Evolutionary conservation across 2,329 filamentous ascomycete species (phyloP).

Genomic region (Colletotrichum australisinense): DNA sequence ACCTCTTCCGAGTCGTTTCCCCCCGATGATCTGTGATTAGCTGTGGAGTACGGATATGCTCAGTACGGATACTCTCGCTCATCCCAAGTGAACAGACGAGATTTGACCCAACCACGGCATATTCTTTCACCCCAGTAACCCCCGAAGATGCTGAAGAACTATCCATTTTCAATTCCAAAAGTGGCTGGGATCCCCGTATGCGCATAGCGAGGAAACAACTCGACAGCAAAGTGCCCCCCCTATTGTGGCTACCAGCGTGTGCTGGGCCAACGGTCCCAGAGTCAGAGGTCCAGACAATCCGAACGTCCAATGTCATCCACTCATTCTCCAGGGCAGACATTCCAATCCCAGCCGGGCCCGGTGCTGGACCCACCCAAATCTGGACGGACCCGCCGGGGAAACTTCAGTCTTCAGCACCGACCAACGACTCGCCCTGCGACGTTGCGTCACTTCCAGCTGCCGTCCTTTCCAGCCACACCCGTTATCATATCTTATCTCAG

Average conservation of each 20-base stretch:
- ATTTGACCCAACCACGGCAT: slow-evolving; percentile 1
- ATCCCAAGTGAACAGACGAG: slow-evolving; percentile 21
- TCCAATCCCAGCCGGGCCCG: background rate
- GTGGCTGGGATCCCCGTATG: slow-evolving; percentile 20
- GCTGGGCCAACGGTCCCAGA: background rate
- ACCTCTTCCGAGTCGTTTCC: background rate
- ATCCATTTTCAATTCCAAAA: slow-evolving; percentile 30
- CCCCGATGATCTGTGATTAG: slow-evolving; percentile 28
- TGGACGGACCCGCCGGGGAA: slow-evolving; percentile 7
- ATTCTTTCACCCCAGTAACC: background rate
- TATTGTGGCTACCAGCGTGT: slow-evolving; percentile 32
- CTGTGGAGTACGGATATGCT: slow-evolving; percentile 9
- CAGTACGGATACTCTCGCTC: slow-evolving; percentile 12
- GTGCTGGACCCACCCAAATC: slow-evolving; percentile 14
- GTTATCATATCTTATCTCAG: background rate
- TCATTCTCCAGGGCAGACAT: slow-evolving; percentile 2
- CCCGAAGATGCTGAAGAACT: slow-evolving; percentile 12
- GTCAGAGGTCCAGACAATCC: background rate
- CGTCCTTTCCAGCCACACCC: background rate
- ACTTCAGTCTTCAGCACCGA: background rate
- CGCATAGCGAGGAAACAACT: background rate
- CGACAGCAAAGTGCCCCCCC: slow-evolving; percentile 21
- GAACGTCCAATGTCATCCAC: background rate
- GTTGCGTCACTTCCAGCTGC: slow-evolving; percentile 23
- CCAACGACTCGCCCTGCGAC: slow-evolving; percentile 1